Percentiles rank a stretch among this genome's conserved stretches.
phyloP scores from a whole-genome alignment of 495 filamentous ascomycete genomes.

The Penicillium paradoxum region DNA sequence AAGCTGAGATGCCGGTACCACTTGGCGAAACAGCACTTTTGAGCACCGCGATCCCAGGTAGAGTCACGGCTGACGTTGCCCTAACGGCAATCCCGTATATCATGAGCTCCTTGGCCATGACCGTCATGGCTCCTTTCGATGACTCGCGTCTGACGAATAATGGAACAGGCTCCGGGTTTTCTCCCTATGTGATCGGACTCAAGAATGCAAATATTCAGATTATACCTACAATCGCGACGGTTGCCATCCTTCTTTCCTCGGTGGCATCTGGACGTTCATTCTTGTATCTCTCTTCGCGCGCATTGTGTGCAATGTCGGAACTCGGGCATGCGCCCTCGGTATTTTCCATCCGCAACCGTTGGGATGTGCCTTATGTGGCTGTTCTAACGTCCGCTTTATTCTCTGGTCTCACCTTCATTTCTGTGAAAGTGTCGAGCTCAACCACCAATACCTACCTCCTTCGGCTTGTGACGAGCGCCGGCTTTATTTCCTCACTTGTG shows the following conservation, averaged over 20 bases:
- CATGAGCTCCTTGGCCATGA: conserved; percentile 52
- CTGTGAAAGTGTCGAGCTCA: conserved; percentile 25
- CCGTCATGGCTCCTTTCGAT: conserved; percentile 52
- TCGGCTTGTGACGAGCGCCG: conserved; percentile 55
- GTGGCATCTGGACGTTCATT: conserved; percentile 63
- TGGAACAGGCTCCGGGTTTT: conserved; percentile 44
- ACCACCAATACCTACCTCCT: conserved; percentile 48
- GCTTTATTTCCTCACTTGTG: conserved; percentile 57
- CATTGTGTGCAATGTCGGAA: conserved; percentile 44
- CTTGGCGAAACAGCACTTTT: conserved; percentile 13
- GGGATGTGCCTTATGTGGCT: conserved; percentile 45
- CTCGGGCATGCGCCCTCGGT: conserved; percentile 41
- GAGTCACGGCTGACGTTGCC: conserved; percentile 17
- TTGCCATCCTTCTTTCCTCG: conserved; percentile 65
- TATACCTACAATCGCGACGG: conserved; percentile 61
- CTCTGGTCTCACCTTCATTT: conserved; percentile 32
- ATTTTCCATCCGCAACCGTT: conserved; percentile 38
- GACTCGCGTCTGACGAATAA: conserved; percentile 46
- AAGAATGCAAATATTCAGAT: conserved; percentile 47
- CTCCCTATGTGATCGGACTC: conserved; percentile 34
- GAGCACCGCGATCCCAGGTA: conserved; percentile 17
- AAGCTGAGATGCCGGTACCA: conserved; percentile 44
- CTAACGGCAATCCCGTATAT: conserved; percentile 55
- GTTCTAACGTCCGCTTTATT: conserved; percentile 40
- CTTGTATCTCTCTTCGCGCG: conserved; percentile 53